Evolutionary conservation across 2,329 filamentous ascomycete genomes (phyloP).

Genomic region (Xylariaceae sp.): DNA sequence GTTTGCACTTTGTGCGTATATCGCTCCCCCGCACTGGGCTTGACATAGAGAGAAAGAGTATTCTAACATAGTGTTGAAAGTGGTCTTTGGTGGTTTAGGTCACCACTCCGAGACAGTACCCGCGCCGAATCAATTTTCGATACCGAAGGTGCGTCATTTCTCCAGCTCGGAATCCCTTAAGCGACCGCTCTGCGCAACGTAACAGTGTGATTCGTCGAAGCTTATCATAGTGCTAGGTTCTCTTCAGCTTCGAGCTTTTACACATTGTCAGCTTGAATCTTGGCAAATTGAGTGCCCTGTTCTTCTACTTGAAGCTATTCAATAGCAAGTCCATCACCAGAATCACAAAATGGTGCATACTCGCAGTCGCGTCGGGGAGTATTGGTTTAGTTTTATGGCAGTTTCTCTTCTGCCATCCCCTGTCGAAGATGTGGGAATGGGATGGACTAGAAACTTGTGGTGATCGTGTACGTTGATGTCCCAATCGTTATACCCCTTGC

Average conservation of each 20-base stretch:
- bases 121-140: constrained; percentile 30
- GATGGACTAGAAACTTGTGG: constrained; percentile 32
- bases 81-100: constrained; percentile 32
- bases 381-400: constrained; percentile 30
- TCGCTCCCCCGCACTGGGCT: neutral
- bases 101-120: constrained; percentile 29
- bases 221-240: constrained; percentile 18
- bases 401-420: constrained; percentile 31
- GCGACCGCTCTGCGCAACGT: neutral
- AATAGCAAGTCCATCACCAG: constrained; percentile 17
- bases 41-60: neutral
- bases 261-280: constrained; percentile 30
- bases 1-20: constrained; percentile 29
- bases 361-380: constrained; percentile 20
- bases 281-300: constrained; percentile 32
- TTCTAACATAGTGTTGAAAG: constrained; percentile 15
- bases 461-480: constrained; percentile 27
- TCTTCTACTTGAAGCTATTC: constrained; percentile 31
- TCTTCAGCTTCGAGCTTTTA: constrained; percentile 33
- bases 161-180: neutral
- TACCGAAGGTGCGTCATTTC: constrained; percentile 27
- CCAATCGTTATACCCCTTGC: neutral
- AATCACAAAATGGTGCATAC: constrained; percentile 25
- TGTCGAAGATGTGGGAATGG: constrained; percentile 31
- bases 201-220: neutral